Conservation (phyloP, 148 eudicot species). For the Tetragonia tetragonoides region DNA sequence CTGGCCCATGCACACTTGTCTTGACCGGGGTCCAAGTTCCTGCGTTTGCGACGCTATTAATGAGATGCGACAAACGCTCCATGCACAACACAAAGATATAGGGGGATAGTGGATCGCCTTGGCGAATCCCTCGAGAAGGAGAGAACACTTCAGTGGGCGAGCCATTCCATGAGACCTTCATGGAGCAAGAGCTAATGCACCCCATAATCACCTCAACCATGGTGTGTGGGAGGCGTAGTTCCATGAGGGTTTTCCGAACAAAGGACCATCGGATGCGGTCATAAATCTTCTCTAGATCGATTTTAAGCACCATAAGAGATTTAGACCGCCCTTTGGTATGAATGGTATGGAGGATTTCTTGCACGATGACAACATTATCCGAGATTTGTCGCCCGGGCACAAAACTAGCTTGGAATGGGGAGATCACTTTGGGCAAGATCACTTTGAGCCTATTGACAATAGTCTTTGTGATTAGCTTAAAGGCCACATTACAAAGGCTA, state of each 20-base stretch:
- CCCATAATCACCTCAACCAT: not conserved
- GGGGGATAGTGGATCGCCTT: constrained; percentile 16
- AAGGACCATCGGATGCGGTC: not conserved
- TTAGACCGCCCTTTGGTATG: too few relatives aligned
- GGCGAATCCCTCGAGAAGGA: not conserved
- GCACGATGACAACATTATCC: not conserved
- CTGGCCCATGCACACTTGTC: not conserved
- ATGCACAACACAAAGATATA: constrained; percentile 17
- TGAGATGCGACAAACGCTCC: not conserved
- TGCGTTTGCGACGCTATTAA: not conserved
- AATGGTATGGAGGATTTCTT: not conserved
- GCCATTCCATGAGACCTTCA: not conserved
- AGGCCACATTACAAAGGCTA: not conserved
- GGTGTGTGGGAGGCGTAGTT: not conserved
- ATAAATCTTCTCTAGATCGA: not conserved
- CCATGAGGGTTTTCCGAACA: not conserved
- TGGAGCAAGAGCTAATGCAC: not conserved
- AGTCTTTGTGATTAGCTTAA: not conserved
- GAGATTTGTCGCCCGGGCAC: not conserved
- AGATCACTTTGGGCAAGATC: not conserved
- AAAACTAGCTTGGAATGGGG: not conserved
- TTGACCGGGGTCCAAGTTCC: not conserved
- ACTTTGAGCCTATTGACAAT: not conserved
- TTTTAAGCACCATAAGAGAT: not conserved
- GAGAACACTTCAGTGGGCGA: not conserved